Base-by-base conservation (phyloP, 1,284 basidiomycete genomes). In the Exobasidium rhododendri region DNA sequence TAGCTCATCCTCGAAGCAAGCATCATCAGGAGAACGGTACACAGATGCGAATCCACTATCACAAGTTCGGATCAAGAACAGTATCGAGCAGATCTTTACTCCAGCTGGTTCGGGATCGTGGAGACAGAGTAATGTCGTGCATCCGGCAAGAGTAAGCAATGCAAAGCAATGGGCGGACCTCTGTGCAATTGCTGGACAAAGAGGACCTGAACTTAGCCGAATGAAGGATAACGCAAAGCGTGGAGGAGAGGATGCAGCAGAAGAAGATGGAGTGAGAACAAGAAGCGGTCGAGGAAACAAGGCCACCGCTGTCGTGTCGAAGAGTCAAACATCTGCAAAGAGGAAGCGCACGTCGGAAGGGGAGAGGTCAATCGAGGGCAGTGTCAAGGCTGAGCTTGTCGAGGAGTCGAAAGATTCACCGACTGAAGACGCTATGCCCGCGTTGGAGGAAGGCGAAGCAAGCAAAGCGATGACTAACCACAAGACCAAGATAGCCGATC, bases 161-260 rank as follows among this genome's bases (percentile, higher is more conserved):
- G 70, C 68, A 20, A 77, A 77, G 67, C 74, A 77, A 56, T 79
- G 77, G 77, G 65, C 70, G 5, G 76, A 79, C 7, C 24, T 65
- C 22, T 77, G 76, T 58, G 31, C 62, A 32, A 52, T 62, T n/a
- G 47, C 63, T 13, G 65, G 47, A 24, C 71, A 71, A 47, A 69
- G 73, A 45, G 76, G 74, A n/a, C 77, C 77, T 22, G 64, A 75
- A 49, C 70, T 79, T 66, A 58, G 65, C 10, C 67, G 73, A 31
- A 71, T 78, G 64, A 71, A 71, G 59, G 68, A 67, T 59, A 74
- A 77, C 58, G 70, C 68, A 20, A 67, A 71, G 20, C 20, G 52
- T 6, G 30, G 28, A 35, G 20, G 14, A 55, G 52, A 44, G n/a
- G 52, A 55, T 35, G 47, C 10, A 50, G 52, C 28, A 31, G 52